Base-by-base conservation (phyloP, 768 basidiomycete species). In the Tylopilus felleus region DNA sequence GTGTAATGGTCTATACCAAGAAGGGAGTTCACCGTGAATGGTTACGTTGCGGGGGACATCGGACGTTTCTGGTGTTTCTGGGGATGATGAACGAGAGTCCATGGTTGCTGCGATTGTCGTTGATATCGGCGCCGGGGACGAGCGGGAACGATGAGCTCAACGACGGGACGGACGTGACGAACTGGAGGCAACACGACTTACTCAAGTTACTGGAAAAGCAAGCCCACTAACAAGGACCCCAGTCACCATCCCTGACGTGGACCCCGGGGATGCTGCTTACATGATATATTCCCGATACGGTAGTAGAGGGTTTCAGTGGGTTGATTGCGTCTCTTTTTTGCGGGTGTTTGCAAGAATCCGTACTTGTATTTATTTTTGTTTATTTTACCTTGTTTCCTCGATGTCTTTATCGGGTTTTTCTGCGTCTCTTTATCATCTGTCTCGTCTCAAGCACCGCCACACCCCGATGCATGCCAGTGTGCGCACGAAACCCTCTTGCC, bases 41-140 rank as follows among this genome's bases (percentile, higher is more conserved):
- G 75, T 63, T 42, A 82, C 66, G 8, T 77, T 72, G 51, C 80
- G 78, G 0, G 76, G 65, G n/a, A 72, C 70, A 63, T 88, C 84
- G 14, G 79, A 78, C 0, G 81, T 71, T 47, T 85, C 85, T 49
- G 88, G 86, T 0, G 87, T 89, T 43, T 76, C 71, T 7, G 88
- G 88, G 0, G 88, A 89, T 2, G 86, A 79, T 5, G 88, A 88
- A 42, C 88, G 84, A 50, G 88, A 87, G 64, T 74, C 75, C 55
- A 75, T 71, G 19, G 81, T 75, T 23, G 47, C 51, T 39, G 77
- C 71, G 13, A 84, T 78, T 62, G 84, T 80, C 55, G 83, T 79
- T 58, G 84, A 83, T 84, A 84, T 84, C 65, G 55, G 21, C 49
- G 51, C 53, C 49, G 58, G 51, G 45, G 41, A 38, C 40, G 55